Conservation (phyloP, 2,329 filamentous ascomycete genomes). For the Blastomyces silverae region DNA sequence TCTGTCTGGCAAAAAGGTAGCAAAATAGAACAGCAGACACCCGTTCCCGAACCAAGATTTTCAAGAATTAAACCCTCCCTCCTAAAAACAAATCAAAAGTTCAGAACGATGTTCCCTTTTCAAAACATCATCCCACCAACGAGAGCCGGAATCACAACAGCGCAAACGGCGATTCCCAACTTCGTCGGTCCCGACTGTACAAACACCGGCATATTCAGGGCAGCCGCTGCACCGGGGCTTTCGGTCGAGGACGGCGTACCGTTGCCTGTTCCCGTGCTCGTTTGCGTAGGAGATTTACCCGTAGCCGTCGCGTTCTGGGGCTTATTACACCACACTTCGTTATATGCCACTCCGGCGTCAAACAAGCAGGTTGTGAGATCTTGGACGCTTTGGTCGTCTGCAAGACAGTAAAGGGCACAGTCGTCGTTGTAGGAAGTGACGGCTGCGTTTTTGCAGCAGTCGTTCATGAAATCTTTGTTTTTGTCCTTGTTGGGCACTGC, state of each 20-base stretch:
- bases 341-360: slow-evolving; percentile 23
- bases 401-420: slow-evolving; percentile 25
- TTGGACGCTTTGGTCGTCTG: slow-evolving; percentile 25
- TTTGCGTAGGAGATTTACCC: slow-evolving; percentile 19
- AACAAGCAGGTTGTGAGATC: slow-evolving; percentile 27
- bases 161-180: slow-evolving; percentile 6
- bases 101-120: not conserved
- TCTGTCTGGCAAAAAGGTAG: too few relatives aligned
- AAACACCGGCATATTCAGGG: not conserved
- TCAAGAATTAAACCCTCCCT: not conserved
- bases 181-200: slow-evolving; percentile 4
- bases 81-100: not conserved
- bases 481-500: slow-evolving; percentile 24
- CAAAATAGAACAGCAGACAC: too few relatives aligned
- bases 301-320: slow-evolving; percentile 24
- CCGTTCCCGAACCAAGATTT: not conserved
- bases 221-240: slow-evolving; percentile 2
- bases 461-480: slow-evolving; percentile 21
- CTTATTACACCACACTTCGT: slow-evolving; percentile 27
- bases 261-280: not conserved
- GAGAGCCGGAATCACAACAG: slow-evolving; percentile 7
- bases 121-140: slow-evolving; percentile 12
- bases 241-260: not conserved
- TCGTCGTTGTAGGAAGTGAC: slow-evolving; percentile 23
- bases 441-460: slow-evolving; percentile 23